Base-by-base conservation (phyloP, 345 rosid genomes). In the Populus davidiana region DNA sequence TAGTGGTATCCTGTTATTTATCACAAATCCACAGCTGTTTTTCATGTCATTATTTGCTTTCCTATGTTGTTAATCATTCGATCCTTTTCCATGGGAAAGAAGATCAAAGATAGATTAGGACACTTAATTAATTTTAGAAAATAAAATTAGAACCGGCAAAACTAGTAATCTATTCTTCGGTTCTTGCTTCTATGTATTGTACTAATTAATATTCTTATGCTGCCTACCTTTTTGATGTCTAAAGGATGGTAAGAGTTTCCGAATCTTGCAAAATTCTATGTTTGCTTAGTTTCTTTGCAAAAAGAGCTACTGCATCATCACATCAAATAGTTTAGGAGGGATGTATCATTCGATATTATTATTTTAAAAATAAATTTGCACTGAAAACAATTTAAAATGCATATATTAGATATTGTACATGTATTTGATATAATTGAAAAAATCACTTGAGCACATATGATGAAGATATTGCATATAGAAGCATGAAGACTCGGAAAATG, bases 1-100 rank as follows among this genome's bases (percentile, higher is more conserved):
- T 8, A 49, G 44, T 49, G 71, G 70, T 50, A 9, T 13, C 69
- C 49, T 39, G 23, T 31, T 70, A 1, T 41, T 61, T 23, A 59
- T 70, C 33, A 13, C 44, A 33, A 27, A 38, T 61, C 13, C 49
- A 68, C 71, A 76, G 80, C 80, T 76, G 69, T 56, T 41, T 41
- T 44, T 39, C 54, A 54, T 56, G 11, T 23, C 13, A 27, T 67
- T 12, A 16, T 61, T 41, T 72, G 73, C 63, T 72, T 72, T 67
- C 69, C 29, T 5, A 25, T 74, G 69, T 56, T 59, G 43, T n/a
- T 69, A 59, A 78, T 70, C 73, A 78, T 25, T 25, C 74, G 77
- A 82, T 75, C 56, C 71, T 35, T 18, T 66, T 29, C 11, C 41
- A 16, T 7, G 41, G 10, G 25, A n/a, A 62, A 27, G 27, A 21